Evolutionary conservation across 2,329 filamentous ascomycete genomes (phyloP), one percentile per base, ranked within the genome.

Genomic region (Fusarium ramigenum): DNA sequence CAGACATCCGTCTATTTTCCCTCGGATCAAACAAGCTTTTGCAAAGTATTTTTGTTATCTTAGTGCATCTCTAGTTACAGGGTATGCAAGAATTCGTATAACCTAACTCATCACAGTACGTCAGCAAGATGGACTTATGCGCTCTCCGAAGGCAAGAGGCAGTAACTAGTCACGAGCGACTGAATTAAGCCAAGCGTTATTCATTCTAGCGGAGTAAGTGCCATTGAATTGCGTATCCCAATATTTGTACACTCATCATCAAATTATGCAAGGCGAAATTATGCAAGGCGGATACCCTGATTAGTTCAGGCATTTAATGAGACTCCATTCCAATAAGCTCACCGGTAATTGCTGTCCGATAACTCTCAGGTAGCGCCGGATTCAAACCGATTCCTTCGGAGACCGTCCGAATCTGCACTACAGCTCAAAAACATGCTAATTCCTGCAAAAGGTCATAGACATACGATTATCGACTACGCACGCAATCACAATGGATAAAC

Each of bases 101-200:
- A 8, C 14, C 14, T 30, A 7, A 14, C 0, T 30, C 4, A 30
- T 11, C 15, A 18, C 36, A 18, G 9, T n/a, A 4, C 2, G 5
- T 9, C 9, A n/a, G 9, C 3, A n/a, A 49, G 6, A 47, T n/a
- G 14, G 4, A 18, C 28, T 32, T 21, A 4, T n/a, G 4, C 9
- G 7, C 1, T 10, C 15, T 18, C 21, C 4, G 7, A n/a, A 32
- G 19, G 12, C 28, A 49, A n/a, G 15, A 18, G 5, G 4, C 7
- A 8, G 9, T 9, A 16, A 5, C 4, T 7, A 9, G 19, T 3
- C 46, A 30, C 28, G 9, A 18, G 4, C 28, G 19, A 49, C 19
- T 6, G 8, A 18, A 0, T 0, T 9, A 16, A 25, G 30, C 5
- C 3, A 34, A 34, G n/a, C 18, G 10, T 21, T 14, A 10, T 23